These are phyloP conservation scores for Ceratobasidium sp. DNA, from an alignment of 1,284 basidiomycete genomes.

Conservation along the genomic window DNA sequence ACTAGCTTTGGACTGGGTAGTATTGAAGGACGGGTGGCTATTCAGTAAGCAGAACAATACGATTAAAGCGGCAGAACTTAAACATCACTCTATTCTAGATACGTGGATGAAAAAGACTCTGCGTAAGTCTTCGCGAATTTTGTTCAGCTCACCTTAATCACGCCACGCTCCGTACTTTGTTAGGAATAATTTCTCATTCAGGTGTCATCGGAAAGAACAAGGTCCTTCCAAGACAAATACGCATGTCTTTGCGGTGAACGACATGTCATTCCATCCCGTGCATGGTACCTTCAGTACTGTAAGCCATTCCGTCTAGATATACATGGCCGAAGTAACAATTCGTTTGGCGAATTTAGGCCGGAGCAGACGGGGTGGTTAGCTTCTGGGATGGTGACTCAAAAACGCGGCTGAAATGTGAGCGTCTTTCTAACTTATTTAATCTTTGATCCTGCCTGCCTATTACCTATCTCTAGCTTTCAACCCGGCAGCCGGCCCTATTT, in stretches of 20 bases:
- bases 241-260: conserved; percentile 91
- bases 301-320: conserved; percentile 61
- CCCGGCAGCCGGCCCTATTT: conserved; percentile 74
- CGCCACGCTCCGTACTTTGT: conserved; percentile 2
- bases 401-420: conserved; percentile 86
- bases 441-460: conserved; percentile 6
- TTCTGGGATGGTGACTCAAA: conserved; percentile 92
- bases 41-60: conserved; percentile 76
- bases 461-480: conserved; percentile 69
- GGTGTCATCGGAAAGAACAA: conserved; percentile 89
- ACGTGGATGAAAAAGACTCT: conserved; percentile 82
- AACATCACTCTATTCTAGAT: conserved; percentile 62
- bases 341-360: conserved; percentile 15
- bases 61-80: background rate
- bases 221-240: conserved; percentile 76
- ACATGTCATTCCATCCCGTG: conserved; percentile 90
- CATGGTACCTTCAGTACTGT: conserved; percentile 96
- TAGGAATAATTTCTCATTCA: conserved; percentile 69
- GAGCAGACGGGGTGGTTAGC: conserved; percentile 44
- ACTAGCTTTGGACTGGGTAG: conserved; percentile 93
- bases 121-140: conserved; percentile 61
- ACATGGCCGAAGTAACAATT: background rate
- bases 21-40: conserved; percentile 94
- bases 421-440: conserved; percentile 42
- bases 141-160: conserved; percentile 31